Evolutionary conservation across 257 asterid genomes (phyloP).

Genomic region (Cinchona pubescens): DNA sequence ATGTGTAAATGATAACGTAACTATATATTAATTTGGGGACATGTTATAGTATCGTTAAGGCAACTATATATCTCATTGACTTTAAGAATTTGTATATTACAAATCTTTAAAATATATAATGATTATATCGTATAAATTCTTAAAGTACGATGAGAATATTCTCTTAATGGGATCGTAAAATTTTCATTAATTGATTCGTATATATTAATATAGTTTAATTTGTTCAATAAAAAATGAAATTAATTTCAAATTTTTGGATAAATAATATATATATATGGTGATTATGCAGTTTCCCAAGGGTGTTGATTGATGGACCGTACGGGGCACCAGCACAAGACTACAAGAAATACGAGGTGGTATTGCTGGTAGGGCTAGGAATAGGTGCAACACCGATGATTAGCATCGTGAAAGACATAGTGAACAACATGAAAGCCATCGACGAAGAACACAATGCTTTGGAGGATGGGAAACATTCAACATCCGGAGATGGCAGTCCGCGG

Average conservation of each 20-base stretch:
- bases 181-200: too few species aligned
- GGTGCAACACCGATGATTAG: conserved; percentile 96
- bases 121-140: too few species aligned
- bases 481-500: background rate
- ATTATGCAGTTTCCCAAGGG: conserved; percentile 57
- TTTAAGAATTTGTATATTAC: too few species aligned
- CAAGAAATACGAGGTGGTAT: conserved; percentile 83
- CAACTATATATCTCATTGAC: too few species aligned
- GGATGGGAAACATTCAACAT: conserved; percentile 28
- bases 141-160: too few species aligned
- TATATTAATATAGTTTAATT: background rate
- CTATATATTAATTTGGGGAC: background rate
- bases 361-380: conserved; percentile 76
- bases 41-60: too few species aligned
- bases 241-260: background rate
- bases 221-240: background rate
- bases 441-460: conserved; percentile 46
- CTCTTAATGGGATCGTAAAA: too few species aligned
- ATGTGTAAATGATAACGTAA: background rate
- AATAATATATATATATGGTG: too few species aligned
- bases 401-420: conserved; percentile 76
- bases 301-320: conserved; percentile 82
- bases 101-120: too few species aligned
- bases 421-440: conserved; percentile 71
- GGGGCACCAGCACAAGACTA: conserved; percentile 97